Percentiles rank a stretch among this genome's conserved stretches.
phyloP scores from a whole-genome alignment of 345 rosid genomes.

The Raphanus sativus region DNA sequence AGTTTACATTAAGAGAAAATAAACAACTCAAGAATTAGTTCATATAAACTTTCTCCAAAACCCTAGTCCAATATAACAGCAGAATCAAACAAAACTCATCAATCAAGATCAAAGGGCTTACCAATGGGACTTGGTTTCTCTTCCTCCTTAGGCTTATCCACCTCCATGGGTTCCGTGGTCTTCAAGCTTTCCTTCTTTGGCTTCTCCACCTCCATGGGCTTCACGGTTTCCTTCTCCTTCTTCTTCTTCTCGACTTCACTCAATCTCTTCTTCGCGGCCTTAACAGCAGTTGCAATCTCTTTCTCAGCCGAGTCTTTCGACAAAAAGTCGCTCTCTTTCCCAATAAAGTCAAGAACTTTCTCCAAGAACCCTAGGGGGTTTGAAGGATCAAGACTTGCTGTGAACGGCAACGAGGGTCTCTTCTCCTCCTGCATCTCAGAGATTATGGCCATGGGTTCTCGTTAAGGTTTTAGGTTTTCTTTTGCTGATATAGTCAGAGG shows the following conservation, averaged over 20 bases:
- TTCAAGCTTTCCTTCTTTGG: neutral
- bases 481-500: neutral
- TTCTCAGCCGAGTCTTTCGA: conserved; percentile 55
- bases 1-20: neutral
- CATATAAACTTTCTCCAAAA: too few species aligned
- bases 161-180: conserved; percentile 22
- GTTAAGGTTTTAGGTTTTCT: neutral
- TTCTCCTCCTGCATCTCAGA: conserved; percentile 47
- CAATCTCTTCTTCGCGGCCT: conserved; percentile 42
- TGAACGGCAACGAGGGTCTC: conserved; percentile 40
- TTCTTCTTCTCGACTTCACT: conserved; percentile 36
- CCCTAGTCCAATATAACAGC: too few species aligned
- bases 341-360: conserved; percentile 65
- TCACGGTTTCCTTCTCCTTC: conserved; percentile 25
- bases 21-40: too few species aligned
- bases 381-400: conserved; percentile 59
- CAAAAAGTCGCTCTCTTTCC: conserved; percentile 63
- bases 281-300: conserved; percentile 54
- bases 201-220: conserved; percentile 20
- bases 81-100: too few species aligned
- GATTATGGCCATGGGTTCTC: conserved; percentile 60
- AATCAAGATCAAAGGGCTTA: neutral
- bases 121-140: conserved; percentile 9
- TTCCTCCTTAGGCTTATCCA: conserved; percentile 30
- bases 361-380: conserved; percentile 65